A percentile compares a stretch with the other conserved stretches of the same genome.
phyloP scores from a whole-genome alignment of 2,329 filamentous ascomycete species.

The Ophiosphaerella korrae region DNA sequence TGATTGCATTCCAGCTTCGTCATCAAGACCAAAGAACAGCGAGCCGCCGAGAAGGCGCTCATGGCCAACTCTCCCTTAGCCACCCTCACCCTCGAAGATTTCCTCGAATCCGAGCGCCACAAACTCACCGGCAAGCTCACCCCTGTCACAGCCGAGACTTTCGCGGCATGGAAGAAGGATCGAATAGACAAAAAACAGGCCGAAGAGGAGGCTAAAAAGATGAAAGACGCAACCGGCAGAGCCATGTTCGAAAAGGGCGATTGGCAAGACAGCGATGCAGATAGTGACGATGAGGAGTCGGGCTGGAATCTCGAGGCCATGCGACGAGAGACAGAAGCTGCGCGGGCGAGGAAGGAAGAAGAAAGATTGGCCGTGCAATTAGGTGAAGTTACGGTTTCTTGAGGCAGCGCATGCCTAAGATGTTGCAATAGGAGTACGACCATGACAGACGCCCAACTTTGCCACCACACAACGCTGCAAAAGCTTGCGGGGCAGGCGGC shows the following conservation, averaged over 20 bases:
- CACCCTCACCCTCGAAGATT: conserved; percentile 95
- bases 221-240: conserved; percentile 94
- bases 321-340: conserved; percentile 80
- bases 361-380: conserved; percentile 58
- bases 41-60: conserved; percentile 91
- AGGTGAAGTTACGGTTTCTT: conserved; percentile 27
- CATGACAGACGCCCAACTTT: conserved; percentile 7
- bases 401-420: conserved; percentile 4
- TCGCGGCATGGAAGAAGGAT: conserved; percentile 97
- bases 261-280: conserved; percentile 71
- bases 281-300: conserved; percentile 63
- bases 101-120: conserved; percentile 93
- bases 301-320: conserved; percentile 82
- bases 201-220: conserved; percentile 84
- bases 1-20: conserved; percentile 70
- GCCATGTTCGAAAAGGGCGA: conserved; percentile 96
- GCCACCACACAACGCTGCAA: conserved; percentile 39
- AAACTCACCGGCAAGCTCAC: conserved; percentile 91
- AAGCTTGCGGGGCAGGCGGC: conserved; percentile 33
- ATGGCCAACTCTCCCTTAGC: conserved; percentile 95
- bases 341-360: conserved; percentile 77
- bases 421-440: conserved; percentile 1
- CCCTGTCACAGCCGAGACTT: conserved; percentile 88
- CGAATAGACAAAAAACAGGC: conserved; percentile 94
- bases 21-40: conserved; percentile 96